Percentiles rank a stretch among this genome's conserved stretches.
Conservation (phyloP, 371 early-diverging fungal genomes). For the Apophysomyces trapeziformis region DNA sequence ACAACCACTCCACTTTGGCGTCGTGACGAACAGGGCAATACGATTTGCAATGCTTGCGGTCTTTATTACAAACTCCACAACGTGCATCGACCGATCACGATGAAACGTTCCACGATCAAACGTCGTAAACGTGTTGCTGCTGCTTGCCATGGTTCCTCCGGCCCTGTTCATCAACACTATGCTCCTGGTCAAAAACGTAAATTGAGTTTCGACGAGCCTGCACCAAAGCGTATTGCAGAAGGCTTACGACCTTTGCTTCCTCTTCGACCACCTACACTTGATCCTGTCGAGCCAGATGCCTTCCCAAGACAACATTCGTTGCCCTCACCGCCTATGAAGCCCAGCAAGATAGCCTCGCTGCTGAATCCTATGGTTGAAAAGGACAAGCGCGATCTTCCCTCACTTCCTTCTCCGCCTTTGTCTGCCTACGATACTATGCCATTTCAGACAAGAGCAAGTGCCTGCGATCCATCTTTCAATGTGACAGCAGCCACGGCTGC, state of each 20-base stretch:
- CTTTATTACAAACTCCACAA: slow-evolving; percentile 78
- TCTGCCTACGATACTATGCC: slow-evolving; percentile 34
- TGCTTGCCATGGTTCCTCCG: slow-evolving; percentile 22
- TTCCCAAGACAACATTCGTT: slow-evolving; percentile 32
- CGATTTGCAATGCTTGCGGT: slow-evolving; percentile 85
- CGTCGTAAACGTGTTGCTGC: slow-evolving; percentile 54
- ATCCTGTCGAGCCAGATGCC: slow-evolving; percentile 48
- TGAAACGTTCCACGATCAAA: slow-evolving; percentile 62
- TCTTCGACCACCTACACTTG: slow-evolving; percentile 9
- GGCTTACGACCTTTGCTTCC: slow-evolving; percentile 1
- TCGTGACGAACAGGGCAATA: slow-evolving; percentile 65
- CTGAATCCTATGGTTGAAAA: slow-evolving; percentile 36
- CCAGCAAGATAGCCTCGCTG: slow-evolving; percentile 41
- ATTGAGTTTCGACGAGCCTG: slow-evolving; percentile 1
- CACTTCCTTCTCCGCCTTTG: slow-evolving; percentile 44
- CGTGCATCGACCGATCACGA: slow-evolving; percentile 59
- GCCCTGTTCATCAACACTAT: slow-evolving; percentile 22
- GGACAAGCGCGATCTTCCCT: slow-evolving; percentile 17
- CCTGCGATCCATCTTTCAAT: slow-evolving; percentile 6
- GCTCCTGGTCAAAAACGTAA: slow-evolving; percentile 14
- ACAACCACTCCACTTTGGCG: slow-evolving; percentile 87
- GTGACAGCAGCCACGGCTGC: slow-evolving; percentile 25
- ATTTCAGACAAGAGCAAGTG: slow-evolving; percentile 15
- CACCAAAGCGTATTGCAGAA: not conserved
- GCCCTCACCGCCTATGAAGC: slow-evolving; percentile 48